Conservation (phyloP, 208 protist genomes). For the Wallacemonas sp. region DNA sequence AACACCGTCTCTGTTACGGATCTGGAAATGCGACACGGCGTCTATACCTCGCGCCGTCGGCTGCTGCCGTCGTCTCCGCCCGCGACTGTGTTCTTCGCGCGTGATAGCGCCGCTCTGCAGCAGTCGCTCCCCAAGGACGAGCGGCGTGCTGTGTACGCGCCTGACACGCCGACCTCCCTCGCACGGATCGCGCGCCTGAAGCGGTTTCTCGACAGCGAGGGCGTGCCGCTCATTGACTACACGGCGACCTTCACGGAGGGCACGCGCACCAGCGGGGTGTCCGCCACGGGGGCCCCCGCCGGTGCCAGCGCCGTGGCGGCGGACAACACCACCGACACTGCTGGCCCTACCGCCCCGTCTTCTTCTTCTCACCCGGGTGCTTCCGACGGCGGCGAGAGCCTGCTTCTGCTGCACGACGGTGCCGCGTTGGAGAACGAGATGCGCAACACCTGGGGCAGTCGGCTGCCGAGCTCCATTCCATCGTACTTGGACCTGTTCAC, state of each 20-base stretch:
- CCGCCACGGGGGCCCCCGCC: too few relatives aligned
- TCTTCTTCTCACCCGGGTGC: too few relatives aligned
- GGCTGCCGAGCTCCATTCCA: constrained; percentile 2
- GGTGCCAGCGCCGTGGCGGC: too few relatives aligned
- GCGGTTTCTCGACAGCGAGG: constrained; percentile 30
- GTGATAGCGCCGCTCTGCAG: constrained; percentile 47
- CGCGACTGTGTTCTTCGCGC: constrained; percentile 80
- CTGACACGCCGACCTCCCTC: constrained; percentile 41
- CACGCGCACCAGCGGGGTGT: not conserved
- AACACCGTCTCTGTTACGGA: constrained; percentile 92
- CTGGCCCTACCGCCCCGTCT: too few relatives aligned
- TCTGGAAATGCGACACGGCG: constrained; percentile 93
- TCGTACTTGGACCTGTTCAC: constrained; percentile 24
- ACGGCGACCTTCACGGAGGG: constrained; percentile 33
- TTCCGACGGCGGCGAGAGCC: not conserved
- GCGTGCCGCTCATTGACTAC: constrained; percentile 53
- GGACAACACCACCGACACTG: too few relatives aligned
- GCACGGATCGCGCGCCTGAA: constrained; percentile 43
- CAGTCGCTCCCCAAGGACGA: constrained; percentile 37
- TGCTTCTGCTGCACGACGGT: not conserved
- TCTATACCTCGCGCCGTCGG: constrained; percentile 57
- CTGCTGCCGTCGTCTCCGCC: constrained; percentile 15
- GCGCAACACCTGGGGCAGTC: constrained; percentile 4
- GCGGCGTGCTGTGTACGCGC: constrained; percentile 46
- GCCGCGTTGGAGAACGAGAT: not conserved